Percentiles rank a stretch among this genome's conserved stretches.
These are phyloP conservation scores for Colletotrichum tamarilloi DNA, from an alignment of 2,329 filamentous ascomycete genomes.

Conservation along the genomic window DNA sequence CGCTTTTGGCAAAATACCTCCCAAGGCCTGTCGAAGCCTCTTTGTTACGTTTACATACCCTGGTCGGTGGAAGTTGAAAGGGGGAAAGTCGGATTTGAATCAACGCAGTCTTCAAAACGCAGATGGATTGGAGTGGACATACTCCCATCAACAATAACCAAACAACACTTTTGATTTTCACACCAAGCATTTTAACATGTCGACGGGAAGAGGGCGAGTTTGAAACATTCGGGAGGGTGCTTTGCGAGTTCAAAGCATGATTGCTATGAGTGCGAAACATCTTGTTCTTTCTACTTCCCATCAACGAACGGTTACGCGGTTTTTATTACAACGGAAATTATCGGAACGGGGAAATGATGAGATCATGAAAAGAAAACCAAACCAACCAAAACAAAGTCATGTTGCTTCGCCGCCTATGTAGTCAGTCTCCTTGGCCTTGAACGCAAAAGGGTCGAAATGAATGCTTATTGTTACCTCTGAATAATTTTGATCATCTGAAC, in stretches of 20 bases:
- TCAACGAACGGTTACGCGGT: conserved; percentile 16
- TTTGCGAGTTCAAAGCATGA: conserved; percentile 29
- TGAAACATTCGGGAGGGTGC: conserved; percentile 16
- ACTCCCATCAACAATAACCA: neutral
- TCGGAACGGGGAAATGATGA: conserved; percentile 29
- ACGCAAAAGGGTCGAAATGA: conserved; percentile 21
- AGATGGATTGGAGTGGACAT: conserved; percentile 24
- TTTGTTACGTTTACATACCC: conserved; percentile 35
- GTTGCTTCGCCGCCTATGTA: conserved; percentile 33
- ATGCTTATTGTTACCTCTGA: conserved; percentile 20
- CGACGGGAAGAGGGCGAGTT: neutral
- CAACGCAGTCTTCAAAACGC: conserved; percentile 29
- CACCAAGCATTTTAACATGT: neutral
- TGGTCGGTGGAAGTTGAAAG: conserved; percentile 32
- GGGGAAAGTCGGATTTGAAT: conserved; percentile 28
- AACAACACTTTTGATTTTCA: conserved; percentile 21
- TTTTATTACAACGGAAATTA: conserved; percentile 11
- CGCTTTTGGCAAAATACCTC: conserved; percentile 29
- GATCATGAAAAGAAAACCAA: conserved; percentile 25
- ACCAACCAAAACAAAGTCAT: conserved; percentile 10
- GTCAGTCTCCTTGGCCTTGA: conserved; percentile 29
- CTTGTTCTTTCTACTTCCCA: neutral
- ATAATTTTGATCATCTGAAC: neutral
- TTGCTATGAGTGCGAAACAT: conserved; percentile 18
- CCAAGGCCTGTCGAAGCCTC: conserved; percentile 26